A percentile compares a stretch with the other conserved stretches of the same genome.
Evolutionary conservation across 495 filamentous ascomycete genomes (phyloP).

Genomic region (Poronia punctata): DNA sequence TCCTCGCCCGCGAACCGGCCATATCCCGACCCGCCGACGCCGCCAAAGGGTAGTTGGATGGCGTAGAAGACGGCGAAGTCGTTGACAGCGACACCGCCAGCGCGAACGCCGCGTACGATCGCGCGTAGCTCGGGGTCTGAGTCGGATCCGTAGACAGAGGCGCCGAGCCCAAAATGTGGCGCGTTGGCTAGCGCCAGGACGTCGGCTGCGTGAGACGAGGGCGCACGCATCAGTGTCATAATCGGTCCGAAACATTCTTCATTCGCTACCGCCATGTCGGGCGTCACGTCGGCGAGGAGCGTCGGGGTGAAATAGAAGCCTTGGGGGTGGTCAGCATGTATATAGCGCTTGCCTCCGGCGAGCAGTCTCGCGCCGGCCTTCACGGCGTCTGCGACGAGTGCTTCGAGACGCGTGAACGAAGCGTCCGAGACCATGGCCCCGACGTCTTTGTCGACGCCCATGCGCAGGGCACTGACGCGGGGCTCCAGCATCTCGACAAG

Average conservation of each 20-base stretch:
- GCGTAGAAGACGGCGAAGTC: slow-evolving; percentile 92
- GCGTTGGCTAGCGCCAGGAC: slow-evolving; percentile 70
- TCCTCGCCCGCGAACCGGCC: slow-evolving; percentile 90
- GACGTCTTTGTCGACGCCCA: slow-evolving; percentile 62
- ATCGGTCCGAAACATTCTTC: slow-evolving; percentile 90
- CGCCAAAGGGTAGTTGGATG: slow-evolving; percentile 89
- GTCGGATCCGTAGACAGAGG: slow-evolving; percentile 70
- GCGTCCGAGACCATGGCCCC: slow-evolving; percentile 82
- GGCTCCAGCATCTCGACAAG: slow-evolving; percentile 65
- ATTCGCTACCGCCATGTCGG: slow-evolving; percentile 75
- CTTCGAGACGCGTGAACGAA: slow-evolving; percentile 62
- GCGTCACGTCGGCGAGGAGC: slow-evolving; percentile 75
- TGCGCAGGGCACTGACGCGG: slow-evolving; percentile 62
- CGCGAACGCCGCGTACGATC: slow-evolving; percentile 61
- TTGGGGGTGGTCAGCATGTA: slow-evolving; percentile 59
- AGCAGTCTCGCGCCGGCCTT: slow-evolving; percentile 70
- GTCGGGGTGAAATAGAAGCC: slow-evolving; percentile 94
- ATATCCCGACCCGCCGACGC: slow-evolving; percentile 79
- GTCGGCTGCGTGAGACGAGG: slow-evolving; percentile 39
- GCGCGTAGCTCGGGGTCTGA: slow-evolving; percentile 30
- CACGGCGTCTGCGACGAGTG: slow-evolving; percentile 70
- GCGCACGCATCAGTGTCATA: slow-evolving; percentile 72
- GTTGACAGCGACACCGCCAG: slow-evolving; percentile 89
- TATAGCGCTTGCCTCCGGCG: slow-evolving; percentile 64
- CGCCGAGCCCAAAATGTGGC: slow-evolving; percentile 69